Base-by-base conservation (phyloP, 441 rosid genomes). In the Aleurites moluccanus region DNA sequence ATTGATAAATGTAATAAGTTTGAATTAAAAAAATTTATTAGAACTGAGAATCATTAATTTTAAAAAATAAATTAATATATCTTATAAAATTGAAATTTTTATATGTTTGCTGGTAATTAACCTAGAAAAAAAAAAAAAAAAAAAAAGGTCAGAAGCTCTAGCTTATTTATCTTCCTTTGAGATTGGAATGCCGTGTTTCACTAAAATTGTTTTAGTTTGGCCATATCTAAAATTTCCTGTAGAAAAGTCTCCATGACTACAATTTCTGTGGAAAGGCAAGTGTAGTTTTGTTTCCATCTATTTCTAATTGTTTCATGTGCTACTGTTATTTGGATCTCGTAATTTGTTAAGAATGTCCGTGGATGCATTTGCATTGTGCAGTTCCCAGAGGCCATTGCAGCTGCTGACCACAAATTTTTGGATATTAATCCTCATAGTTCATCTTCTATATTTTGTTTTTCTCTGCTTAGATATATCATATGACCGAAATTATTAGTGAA, bases 151-250 rank as follows among this genome's bases (percentile, higher is more conserved):
- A 30, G 25, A 63, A n/a, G n/a, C 16, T 16, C 9, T 40, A 28
- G 30, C 3, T n/a, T 7, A n/a, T 27, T 45, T 42, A 75, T 59
- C 64, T 28, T 72, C 10, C 20, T 6, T 75, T 25, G 60, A 52
- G 78, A 73, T 72, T 72, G 72, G 80, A 65, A 52, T 77, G 81
- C 81, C 83, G 74, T 66, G 40, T 60, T 57, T 44, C 40, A 42
- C 28, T 44, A 38, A 20, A 60, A 25, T 0, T 3, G 25, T 56
- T 1, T 30, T 45, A 67, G 25, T 16, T 8, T 16, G 70, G 15
- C 66, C 68, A 38, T 35, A 74, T 73, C 73, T 45, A 27, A 66
- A 69, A 74, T 4, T 33, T 70, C 25, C 38, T 38, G 73, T 23
- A 49, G 0, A 52, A 47, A 27, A 9, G 16, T 49, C 53, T 42